Conservation (phyloP, 768 basidiomycete species). For the Boletus rubropictus region DNA sequence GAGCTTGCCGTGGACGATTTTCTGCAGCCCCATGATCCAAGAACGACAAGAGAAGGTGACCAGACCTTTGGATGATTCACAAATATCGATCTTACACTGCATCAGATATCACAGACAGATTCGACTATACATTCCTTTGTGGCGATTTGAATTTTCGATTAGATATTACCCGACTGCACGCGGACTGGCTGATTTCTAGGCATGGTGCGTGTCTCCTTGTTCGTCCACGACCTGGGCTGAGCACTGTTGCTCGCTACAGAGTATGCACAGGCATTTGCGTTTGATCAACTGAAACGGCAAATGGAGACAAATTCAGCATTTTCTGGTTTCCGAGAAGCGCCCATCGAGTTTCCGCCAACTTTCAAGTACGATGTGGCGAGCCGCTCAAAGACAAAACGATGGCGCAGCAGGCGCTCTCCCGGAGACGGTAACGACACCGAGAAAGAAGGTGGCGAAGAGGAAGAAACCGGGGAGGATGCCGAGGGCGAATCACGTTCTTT, state of each 20-base stretch:
- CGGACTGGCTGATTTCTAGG: slow-evolving; percentile 87
- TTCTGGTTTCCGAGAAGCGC: slow-evolving; percentile 71
- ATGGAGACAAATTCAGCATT: slow-evolving; percentile 70
- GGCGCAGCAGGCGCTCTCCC: slow-evolving; percentile 33
- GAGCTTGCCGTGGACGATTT: slow-evolving; percentile 80
- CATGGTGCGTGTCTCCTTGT: slow-evolving; percentile 45
- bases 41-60: slow-evolving; percentile 65
- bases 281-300: slow-evolving; percentile 80
- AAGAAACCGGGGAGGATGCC: slow-evolving; percentile 37
- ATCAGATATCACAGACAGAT: slow-evolving; percentile 74
- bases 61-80: background rate
- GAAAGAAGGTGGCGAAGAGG: slow-evolving; percentile 33
- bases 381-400: slow-evolving; percentile 39
- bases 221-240: slow-evolving; percentile 4
- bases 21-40: slow-evolving; percentile 55
- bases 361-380: slow-evolving; percentile 88
- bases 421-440: slow-evolving; percentile 38
- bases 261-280: slow-evolving; percentile 78
- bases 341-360: slow-evolving; percentile 84
- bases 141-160: slow-evolving; percentile 92
- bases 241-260: slow-evolving; percentile 38
- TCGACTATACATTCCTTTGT: slow-evolving; percentile 83
- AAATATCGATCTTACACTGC: slow-evolving; percentile 6
- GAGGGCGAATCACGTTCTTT: slow-evolving; percentile 48
- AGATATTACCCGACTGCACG: slow-evolving; percentile 83